These are phyloP conservation scores for Candida ovalis DNA, from an alignment of 805 yeast genomes.

Conservation along the genomic window DNA sequence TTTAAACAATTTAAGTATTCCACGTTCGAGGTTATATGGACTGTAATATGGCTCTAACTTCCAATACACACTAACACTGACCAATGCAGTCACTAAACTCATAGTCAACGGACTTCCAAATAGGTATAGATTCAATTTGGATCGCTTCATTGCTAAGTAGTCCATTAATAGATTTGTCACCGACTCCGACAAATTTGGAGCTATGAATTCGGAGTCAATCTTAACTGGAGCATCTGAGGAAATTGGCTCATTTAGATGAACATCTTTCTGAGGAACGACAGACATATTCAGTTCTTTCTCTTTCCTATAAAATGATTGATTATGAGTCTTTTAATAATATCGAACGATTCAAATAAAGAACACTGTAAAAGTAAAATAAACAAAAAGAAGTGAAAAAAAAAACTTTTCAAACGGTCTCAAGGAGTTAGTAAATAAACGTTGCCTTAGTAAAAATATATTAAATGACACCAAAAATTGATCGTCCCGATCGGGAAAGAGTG, in stretches of 20 bases:
- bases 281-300: not conserved
- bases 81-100: slow-evolving; percentile 22
- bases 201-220: slow-evolving; percentile 44
- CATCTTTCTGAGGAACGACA: slow-evolving; percentile 41
- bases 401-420: not conserved
- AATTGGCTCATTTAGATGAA: slow-evolving; percentile 52
- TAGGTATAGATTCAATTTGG: slow-evolving; percentile 40
- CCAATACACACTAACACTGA: slow-evolving; percentile 14
- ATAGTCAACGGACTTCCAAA: slow-evolving; percentile 45
- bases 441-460: too few relatives aligned
- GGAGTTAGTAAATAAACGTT: too few relatives aligned
- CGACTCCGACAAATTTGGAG: slow-evolving; percentile 58
- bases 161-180: slow-evolving; percentile 64
- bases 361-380: not conserved
- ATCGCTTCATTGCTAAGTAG: slow-evolving; percentile 45
- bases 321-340: not conserved
- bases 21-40: slow-evolving; percentile 9
- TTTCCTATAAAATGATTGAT: not conserved
- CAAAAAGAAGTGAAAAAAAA: not conserved
- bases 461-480: too few relatives aligned
- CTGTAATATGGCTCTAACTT: slow-evolving; percentile 21
- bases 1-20: slow-evolving; percentile 10
- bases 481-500: slow-evolving; percentile 12
- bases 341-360: not conserved
- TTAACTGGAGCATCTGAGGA: slow-evolving; percentile 49